A percentile compares a stretch with the other conserved stretches of the same genome.
Conservation (phyloP, 208 protist genomes). For the Wallacemonas sp. region DNA sequence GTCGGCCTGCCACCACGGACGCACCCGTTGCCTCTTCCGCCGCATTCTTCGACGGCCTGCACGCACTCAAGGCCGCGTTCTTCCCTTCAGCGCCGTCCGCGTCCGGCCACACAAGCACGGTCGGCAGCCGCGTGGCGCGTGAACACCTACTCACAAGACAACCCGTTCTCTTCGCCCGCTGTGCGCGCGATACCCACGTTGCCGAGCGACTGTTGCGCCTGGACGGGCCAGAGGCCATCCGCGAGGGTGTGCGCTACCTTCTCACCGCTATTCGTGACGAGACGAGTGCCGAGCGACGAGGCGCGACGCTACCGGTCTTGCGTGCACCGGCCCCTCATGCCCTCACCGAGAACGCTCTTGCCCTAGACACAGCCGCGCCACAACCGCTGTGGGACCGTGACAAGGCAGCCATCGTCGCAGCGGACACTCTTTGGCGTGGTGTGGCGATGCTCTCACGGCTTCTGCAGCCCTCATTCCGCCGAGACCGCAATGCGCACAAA, state of each 20-base stretch:
- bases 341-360: background rate
- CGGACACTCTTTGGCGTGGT: slow-evolving; percentile 44
- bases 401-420: too few relatives aligned
- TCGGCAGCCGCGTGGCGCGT: slow-evolving; percentile 23
- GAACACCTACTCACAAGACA: slow-evolving; percentile 6
- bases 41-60: slow-evolving; percentile 35
- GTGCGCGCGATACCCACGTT: slow-evolving; percentile 38
- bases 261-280: slow-evolving; percentile 11
- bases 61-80: slow-evolving; percentile 22
- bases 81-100: slow-evolving; percentile 16
- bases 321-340: background rate
- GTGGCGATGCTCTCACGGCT: slow-evolving; percentile 37
- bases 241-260: slow-evolving; percentile 16
- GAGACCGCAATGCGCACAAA: slow-evolving; percentile 30
- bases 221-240: slow-evolving; percentile 19
- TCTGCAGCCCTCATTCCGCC: slow-evolving; percentile 27
- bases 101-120: background rate
- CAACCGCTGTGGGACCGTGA: too few relatives aligned
- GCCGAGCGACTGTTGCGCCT: slow-evolving; percentile 46
- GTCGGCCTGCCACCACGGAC: background rate
- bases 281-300: background rate
- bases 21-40: background rate
- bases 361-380: background rate
- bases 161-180: slow-evolving; percentile 45
- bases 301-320: background rate